Evolutionary conservation across 2,329 filamentous ascomycete genomes (phyloP).

Genomic region (Neodidymelliopsis sp.): DNA sequence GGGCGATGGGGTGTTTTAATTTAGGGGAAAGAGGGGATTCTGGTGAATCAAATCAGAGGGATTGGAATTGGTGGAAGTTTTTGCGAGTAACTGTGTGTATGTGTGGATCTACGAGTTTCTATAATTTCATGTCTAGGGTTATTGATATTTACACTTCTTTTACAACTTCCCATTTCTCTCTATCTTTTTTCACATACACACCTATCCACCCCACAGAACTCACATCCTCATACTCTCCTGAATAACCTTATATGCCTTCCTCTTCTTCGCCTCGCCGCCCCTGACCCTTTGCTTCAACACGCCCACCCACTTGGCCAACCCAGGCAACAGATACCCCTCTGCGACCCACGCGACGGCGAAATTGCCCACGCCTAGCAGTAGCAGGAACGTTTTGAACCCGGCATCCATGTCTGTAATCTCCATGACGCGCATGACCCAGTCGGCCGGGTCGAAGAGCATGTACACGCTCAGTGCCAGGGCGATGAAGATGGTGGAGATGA

Average conservation of each 20-base stretch:
- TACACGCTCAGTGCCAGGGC: constrained; percentile 74
- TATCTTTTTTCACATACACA: not conserved
- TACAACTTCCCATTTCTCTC: no score
- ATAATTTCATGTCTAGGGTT: no score
- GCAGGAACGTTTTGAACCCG: constrained; percentile 75
- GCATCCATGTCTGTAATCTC: constrained; percentile 79
- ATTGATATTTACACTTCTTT: no score
- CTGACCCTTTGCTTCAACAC: constrained; percentile 62
- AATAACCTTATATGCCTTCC: constrained; percentile 88
- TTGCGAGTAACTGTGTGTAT: no score
- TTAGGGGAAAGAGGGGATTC: no score
- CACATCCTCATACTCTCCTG: constrained; percentile 40
- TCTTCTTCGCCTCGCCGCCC: constrained; percentile 66
- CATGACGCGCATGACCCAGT: constrained; percentile 77
- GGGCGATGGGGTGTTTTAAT: no score
- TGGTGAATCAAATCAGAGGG: no score
- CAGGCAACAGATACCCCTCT: constrained; percentile 75
- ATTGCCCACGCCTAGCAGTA: constrained; percentile 73
- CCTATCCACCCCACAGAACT: not conserved
- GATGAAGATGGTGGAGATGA: constrained; percentile 76
- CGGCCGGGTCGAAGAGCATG: constrained; percentile 79
- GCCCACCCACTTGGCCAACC: constrained; percentile 73
- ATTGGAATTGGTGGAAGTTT: no score
- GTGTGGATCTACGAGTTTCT: no score
- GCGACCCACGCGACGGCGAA: constrained; percentile 73